Conservation (phyloP, 495 filamentous ascomycete species). For the Astrothelium macrocarpum region DNA sequence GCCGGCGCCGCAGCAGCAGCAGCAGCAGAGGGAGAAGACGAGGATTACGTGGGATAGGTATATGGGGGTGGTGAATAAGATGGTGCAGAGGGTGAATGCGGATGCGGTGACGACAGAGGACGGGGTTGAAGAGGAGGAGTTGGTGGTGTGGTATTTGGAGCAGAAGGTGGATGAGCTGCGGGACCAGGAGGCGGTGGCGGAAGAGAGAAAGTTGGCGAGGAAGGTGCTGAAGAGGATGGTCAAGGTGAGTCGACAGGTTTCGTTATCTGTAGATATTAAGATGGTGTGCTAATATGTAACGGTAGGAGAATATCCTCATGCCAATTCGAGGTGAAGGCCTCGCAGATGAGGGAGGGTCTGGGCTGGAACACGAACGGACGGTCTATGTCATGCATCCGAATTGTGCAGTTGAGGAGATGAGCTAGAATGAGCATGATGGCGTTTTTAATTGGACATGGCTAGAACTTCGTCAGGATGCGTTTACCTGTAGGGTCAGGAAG, state of each 20-base stretch:
- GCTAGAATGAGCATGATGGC: not conserved
- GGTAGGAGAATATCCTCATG: constrained; percentile 84
- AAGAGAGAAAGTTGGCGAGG: constrained; percentile 62
- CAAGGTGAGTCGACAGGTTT: constrained; percentile 54
- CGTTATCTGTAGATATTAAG: not conserved
- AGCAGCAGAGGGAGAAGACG: constrained; percentile 48
- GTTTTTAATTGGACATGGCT: not conserved
- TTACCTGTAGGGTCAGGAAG: no score
- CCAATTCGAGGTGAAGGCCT: constrained; percentile 79
- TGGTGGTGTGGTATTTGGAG: constrained; percentile 89
- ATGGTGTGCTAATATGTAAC: constrained; percentile 8
- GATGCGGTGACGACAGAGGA: constrained; percentile 62
- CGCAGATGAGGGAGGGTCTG: constrained; percentile 46
- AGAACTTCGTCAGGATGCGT: not conserved
- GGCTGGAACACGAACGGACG: constrained; percentile 44
- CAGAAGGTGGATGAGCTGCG: constrained; percentile 79
- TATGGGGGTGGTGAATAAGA: constrained; percentile 72
- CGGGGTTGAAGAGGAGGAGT: constrained; percentile 78
- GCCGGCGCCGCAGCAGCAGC: constrained; percentile 27
- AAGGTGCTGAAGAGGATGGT: constrained; percentile 96
- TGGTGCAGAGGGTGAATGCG: constrained; percentile 74
- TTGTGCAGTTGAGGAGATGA: constrained; percentile 67
- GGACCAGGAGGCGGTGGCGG: constrained; percentile 66
- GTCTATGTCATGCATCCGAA: constrained; percentile 95
- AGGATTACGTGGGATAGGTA: constrained; percentile 96